A percentile compares a stretch with the other conserved stretches of the same genome.
Evolutionary conservation across 169 alveolate species (phyloP).

Genomic region (Blepharisma undulans): DNA sequence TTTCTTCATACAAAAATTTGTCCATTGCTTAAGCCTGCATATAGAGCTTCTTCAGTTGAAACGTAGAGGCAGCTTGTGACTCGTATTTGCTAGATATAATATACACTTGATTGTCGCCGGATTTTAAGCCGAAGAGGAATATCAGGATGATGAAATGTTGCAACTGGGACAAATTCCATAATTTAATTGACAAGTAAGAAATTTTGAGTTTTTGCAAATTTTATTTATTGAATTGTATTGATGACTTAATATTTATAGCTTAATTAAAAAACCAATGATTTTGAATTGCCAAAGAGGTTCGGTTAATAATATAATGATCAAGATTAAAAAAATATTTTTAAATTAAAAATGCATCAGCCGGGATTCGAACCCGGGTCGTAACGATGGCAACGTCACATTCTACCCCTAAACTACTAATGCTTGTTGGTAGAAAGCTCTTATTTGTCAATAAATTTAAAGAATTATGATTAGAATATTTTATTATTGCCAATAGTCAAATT

Average conservation of each 20-base stretch:
- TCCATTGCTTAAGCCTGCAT: conserved; percentile 61
- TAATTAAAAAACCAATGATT: too few species aligned
- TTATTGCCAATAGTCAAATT: background rate
- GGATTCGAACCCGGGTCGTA: conserved; percentile 90
- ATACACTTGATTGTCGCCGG: conserved; percentile 43
- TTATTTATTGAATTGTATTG: too few species aligned
- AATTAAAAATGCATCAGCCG: conserved; percentile 79
- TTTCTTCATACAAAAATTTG: conserved; percentile 56
- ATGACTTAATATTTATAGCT: too few species aligned
- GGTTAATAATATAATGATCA: too few species aligned
- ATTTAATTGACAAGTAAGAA: background rate
- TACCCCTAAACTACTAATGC: conserved; percentile 86
- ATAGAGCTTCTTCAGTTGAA: conserved; percentile 46
- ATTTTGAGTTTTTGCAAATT: too few species aligned
- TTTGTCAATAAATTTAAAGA: background rate
- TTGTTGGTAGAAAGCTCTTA: background rate
- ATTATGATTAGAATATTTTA: too few species aligned
- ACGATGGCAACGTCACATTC: conserved; percentile 86
- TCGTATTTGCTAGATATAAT: background rate
- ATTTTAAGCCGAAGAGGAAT: conserved; percentile 52
- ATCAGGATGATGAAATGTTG: conserved; percentile 59
- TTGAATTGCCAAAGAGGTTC: too few species aligned
- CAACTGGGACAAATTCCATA: conserved; percentile 61
- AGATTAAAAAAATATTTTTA: background rate
- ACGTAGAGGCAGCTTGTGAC: conserved; percentile 33